Evolutionary conservation across 2,329 filamentous ascomycete genomes (phyloP), one percentile per base, ranked within the genome.

Genomic region (Talaromyces funiculosus): DNA sequence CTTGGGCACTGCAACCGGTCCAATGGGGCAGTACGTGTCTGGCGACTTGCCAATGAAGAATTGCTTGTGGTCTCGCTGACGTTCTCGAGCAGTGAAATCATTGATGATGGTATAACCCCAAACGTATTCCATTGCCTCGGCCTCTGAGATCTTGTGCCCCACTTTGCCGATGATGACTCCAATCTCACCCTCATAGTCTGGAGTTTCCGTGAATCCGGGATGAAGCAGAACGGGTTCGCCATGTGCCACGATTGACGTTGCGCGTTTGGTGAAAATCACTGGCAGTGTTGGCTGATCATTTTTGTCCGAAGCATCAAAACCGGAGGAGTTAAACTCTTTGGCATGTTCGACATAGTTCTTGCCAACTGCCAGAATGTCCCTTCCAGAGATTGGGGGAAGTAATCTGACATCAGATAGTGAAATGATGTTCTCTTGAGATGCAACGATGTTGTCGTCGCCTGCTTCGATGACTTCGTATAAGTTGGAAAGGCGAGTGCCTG

Each of bases 91-190:
- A 0, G 82, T 83, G n/a, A 84, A 72, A 54, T 85, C 83, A 64
- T 85, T 85, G 45, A 81, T 75, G 38, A 83, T 83, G 0, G 81
- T 83, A 62, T 80, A 84, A 0, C 82, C 83, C 81, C 81, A 84
- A 1, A 84, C 80, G 65, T 84, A 67, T 12, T 79, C 71, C 73
- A 77, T 73, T 0, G 82, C 82, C 61, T 82, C 70, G 1, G 70
- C 62, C 51, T 81, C 75, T 0, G 63, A 43, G 42, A 84, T 75
- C 1, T 71, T 71, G 53, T 76, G 79, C 0, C 80, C 82, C 0
- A 73, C 26, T 59, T 79, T 81, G 1, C 82, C 81, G n/a, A 85
- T 71, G 20, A 85, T 82, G 2, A 84, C 80, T 0, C 81, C 81
- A 49, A 85, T 76, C 62, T 85, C 82, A 16, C 82, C 82, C 62